Evolutionary conservation across 2,329 filamentous ascomycete genomes (phyloP).

Genomic region (Lachnellula arida): DNA sequence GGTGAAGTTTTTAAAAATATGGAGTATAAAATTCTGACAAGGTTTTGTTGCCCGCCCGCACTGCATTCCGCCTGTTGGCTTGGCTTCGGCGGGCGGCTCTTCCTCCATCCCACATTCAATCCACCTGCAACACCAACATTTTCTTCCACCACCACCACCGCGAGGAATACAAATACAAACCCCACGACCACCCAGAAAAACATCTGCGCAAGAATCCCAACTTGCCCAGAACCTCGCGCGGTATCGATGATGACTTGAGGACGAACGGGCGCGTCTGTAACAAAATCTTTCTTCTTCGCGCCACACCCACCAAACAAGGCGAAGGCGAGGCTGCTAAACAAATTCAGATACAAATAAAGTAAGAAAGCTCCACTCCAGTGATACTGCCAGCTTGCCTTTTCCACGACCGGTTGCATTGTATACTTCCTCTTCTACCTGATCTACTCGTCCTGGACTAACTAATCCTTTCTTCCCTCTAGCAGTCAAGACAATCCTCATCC

Average conservation of each 20-base stretch:
- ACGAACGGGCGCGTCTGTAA: constrained; percentile 17
- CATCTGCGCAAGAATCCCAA: constrained; percentile 9
- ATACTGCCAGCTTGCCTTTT: constrained; percentile 1
- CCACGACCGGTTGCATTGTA: too few relatives aligned
- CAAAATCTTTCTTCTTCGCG: constrained; percentile 21
- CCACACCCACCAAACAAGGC: constrained; percentile 19
- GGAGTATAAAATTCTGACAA: constrained; percentile 3
- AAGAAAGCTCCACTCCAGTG: constrained; percentile 1
- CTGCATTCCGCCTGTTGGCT: constrained; percentile 11
- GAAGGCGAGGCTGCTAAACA: constrained; percentile 22
- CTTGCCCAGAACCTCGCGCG: not conserved
- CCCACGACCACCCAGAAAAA: constrained; percentile 6
- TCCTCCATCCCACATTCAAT: constrained; percentile 17
- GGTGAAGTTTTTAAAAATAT: too few relatives aligned
- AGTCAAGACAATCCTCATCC: constrained; percentile 5
- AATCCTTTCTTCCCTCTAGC: not conserved
- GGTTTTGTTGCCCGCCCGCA: constrained; percentile 14
- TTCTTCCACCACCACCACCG: not conserved
- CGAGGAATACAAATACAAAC: not conserved
- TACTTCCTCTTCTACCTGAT: too few relatives aligned
- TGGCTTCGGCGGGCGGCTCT: constrained; percentile 4
- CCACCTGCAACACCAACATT: not conserved
- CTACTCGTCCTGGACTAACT: too few relatives aligned
- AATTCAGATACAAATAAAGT: constrained; percentile 16
- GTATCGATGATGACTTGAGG: constrained; percentile 31